Evolutionary conservation across 2,329 filamentous ascomycete genomes (phyloP).

Genomic region (Trichophyton rubrum): DNA sequence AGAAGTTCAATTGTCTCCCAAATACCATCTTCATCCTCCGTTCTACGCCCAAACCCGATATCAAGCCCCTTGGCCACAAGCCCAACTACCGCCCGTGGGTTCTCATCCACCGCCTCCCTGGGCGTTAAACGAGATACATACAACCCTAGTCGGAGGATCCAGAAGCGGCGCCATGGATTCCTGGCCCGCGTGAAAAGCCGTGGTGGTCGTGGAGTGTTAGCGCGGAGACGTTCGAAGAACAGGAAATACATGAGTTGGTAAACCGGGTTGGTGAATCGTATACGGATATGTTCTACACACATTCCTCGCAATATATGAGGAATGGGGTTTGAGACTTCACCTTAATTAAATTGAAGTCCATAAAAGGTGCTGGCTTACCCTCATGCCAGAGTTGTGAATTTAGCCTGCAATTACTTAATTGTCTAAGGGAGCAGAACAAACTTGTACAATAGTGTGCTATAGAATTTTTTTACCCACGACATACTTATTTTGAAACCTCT

Average conservation of each 20-base stretch:
- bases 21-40: conserved; percentile 22
- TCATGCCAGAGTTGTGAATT: background rate
- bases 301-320: background rate
- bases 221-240: conserved; percentile 43
- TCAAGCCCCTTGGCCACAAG: conserved; percentile 21
- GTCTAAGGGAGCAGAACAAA: background rate
- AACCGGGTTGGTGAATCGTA: background rate
- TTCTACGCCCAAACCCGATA: background rate
- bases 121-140: conserved; percentile 42
- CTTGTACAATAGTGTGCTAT: background rate
- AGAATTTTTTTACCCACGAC: background rate
- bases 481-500: background rate
- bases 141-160: conserved; percentile 46
- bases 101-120: conserved; percentile 34
- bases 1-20: conserved; percentile 22
- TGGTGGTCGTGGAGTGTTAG: conserved; percentile 43
- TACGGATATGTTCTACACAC: background rate
- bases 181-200: conserved; percentile 40
- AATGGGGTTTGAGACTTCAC: background rate
- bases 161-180: conserved; percentile 52
- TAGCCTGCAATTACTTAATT: background rate
- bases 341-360: background rate
- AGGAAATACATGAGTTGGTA: conserved; percentile 26
- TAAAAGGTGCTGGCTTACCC: background rate
- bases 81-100: conserved; percentile 24